A percentile compares a stretch with the other conserved stretches of the same genome.
phyloP scores from a whole-genome alignment of 2,329 filamentous ascomycete species.

The Aspergillus pseudoterreus region DNA sequence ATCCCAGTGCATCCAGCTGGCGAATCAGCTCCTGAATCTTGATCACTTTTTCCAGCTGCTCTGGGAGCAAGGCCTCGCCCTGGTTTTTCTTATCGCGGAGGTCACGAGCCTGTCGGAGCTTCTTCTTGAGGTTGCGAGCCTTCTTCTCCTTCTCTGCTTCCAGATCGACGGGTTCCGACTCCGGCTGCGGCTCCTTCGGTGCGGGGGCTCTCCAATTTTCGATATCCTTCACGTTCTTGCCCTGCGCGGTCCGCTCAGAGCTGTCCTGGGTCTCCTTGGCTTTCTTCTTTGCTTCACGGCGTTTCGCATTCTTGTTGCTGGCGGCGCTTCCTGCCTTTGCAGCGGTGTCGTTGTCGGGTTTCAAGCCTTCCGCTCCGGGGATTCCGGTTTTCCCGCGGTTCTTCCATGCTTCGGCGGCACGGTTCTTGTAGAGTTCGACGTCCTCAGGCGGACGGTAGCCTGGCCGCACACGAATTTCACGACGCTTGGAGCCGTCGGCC shows the following conservation, averaged over 20 bases:
- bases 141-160: constrained; percentile 88
- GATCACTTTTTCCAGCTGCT: constrained; percentile 96
- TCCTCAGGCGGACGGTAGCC: constrained; percentile 95
- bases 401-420: constrained; percentile 79
- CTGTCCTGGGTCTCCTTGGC: constrained; percentile 57
- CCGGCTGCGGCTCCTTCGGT: constrained; percentile 17
- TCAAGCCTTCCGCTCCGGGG: constrained; percentile 64
- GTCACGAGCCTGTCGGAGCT: constrained; percentile 87
- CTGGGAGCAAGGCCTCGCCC: constrained; percentile 77
- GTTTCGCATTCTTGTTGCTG: constrained; percentile 83
- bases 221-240: constrained; percentile 23
- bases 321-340: constrained; percentile 49
- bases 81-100: constrained; percentile 86
- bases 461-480: constrained; percentile 88
- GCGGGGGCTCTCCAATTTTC: constrained; percentile 32
- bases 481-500: constrained; percentile 84
- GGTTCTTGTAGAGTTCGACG: constrained; percentile 92
- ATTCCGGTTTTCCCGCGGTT: constrained; percentile 67
- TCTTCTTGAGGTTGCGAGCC: constrained; percentile 86
- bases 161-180: constrained; percentile 51
- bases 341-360: constrained; percentile 44
- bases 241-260: constrained; percentile 24
- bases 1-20: constrained; percentile 79
- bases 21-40: constrained; percentile 92
- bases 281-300: constrained; percentile 63